A percentile compares a stretch with the other conserved stretches of the same genome.
Evolutionary conservation across 2,329 filamentous ascomycete genomes (phyloP).

Genomic region (Blastomyces emzantsi): DNA sequence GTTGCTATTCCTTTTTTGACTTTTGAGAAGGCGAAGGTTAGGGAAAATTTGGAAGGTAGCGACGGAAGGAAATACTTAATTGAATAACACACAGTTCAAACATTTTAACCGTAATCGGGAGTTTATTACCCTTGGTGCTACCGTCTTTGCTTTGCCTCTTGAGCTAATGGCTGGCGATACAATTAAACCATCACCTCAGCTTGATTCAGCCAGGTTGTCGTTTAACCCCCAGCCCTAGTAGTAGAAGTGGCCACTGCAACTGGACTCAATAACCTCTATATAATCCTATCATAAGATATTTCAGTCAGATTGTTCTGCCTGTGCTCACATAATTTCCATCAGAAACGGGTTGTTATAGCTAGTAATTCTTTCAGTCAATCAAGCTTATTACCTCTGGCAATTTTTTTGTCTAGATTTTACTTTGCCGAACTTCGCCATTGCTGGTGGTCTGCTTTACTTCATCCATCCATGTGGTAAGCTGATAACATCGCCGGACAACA

Average conservation of each 20-base stretch:
- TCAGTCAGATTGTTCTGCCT: too few species aligned
- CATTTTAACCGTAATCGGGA: not conserved
- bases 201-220: too few species aligned
- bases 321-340: too few species aligned
- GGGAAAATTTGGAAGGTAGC: conserved; percentile 9
- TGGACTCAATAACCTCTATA: too few species aligned
- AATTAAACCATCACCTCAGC: not conserved
- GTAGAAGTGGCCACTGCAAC: too few species aligned
- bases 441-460: not conserved
- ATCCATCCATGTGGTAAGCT: not conserved
- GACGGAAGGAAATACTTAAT: not conserved
- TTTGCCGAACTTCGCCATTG: not conserved
- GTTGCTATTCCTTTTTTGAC: not conserved
- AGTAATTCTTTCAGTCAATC: too few species aligned
- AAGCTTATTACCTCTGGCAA: too few species aligned
- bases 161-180: not conserved
- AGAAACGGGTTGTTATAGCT: too few species aligned
- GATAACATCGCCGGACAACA: not conserved
- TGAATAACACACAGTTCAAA: not conserved
- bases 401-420: not conserved
- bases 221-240: too few species aligned
- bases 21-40: conserved; percentile 8
- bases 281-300: too few species aligned
- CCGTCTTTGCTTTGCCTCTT: not conserved
- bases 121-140: not conserved